A percentile compares a stretch with the other conserved stretches of the same genome.
Conservation (phyloP, 371 early-diverging fungal genomes). For the Nosema bombycis region DNA sequence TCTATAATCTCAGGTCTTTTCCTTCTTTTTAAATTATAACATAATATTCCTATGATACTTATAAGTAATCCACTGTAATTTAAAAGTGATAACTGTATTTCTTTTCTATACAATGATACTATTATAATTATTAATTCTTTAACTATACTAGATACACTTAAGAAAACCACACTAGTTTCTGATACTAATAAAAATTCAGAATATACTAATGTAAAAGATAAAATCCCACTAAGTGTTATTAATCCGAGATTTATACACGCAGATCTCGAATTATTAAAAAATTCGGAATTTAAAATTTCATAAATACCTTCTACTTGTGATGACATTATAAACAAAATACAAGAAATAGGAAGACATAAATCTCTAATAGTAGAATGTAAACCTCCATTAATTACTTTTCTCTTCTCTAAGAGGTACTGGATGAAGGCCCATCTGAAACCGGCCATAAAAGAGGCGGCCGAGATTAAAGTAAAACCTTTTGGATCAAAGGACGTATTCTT, state of each 20-base stretch:
- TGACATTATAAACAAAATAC: slow-evolving; percentile 54
- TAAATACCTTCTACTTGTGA: slow-evolving; percentile 50
- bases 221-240: slow-evolving; percentile 47
- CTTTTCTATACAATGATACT: slow-evolving; percentile 48
- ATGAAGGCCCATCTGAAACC: slow-evolving; percentile 66
- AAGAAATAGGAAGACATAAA: slow-evolving; percentile 58
- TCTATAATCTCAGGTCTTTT: neutral
- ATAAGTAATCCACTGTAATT: slow-evolving; percentile 61
- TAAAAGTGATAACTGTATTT: slow-evolving; percentile 39
- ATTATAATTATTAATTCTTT: slow-evolving; percentile 64
- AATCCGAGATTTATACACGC: slow-evolving; percentile 41
- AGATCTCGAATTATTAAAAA: slow-evolving; percentile 35
- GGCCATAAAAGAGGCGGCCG: slow-evolving; percentile 58
- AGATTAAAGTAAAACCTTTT: slow-evolving; percentile 43
- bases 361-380: slow-evolving; percentile 52
- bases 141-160: slow-evolving; percentile 57
- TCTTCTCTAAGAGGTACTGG: slow-evolving; percentile 60
- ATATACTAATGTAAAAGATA: slow-evolving; percentile 53
- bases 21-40: slow-evolving; percentile 50
- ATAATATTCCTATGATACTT: slow-evolving; percentile 59
- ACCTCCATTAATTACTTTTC: slow-evolving; percentile 42
- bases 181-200: slow-evolving; percentile 62
- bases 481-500: slow-evolving; percentile 47
- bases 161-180: slow-evolving; percentile 60
- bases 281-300: slow-evolving; percentile 52